Evolutionary conservation across 2,329 filamentous ascomycete genomes (phyloP), one percentile per base, ranked within the genome.

Genomic region (Alternaria brassicicola): DNA sequence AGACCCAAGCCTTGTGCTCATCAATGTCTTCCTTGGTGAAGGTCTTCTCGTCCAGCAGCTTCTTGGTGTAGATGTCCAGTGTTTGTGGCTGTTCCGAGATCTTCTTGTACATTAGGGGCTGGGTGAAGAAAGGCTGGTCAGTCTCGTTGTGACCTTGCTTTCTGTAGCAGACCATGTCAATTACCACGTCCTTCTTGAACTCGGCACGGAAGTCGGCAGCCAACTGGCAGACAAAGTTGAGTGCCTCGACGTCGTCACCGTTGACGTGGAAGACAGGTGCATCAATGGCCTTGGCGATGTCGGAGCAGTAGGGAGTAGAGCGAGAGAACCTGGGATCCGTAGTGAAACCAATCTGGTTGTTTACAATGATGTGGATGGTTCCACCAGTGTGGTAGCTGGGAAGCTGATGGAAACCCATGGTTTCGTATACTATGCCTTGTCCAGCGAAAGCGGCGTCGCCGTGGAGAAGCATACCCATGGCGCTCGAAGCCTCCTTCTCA

Each of bases 271-370:
- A 99, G 57, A 99, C 92, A 43, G 95, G 95, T 2, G 95, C 95
- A 71, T 99, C 95, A 69, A 99, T 97, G 50, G 95, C 92, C 85
- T 99, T 99, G 80, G 95, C 95, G 73, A 99, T 97, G 78, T 99
- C 95, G 41, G 95, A 98, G 83, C 95, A 99, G 87, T 99, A 99
- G 42, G 95, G 91, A 48, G 95, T 99, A 19, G 95, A 99, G 71
- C 95, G 93, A 70, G 95, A 90, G 80, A 97, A 99, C 75, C 95
- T 92, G 68, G 95, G 95, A 76, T 99, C 95, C 21, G 95, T 99
- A 52, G 95, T 99, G 85, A 99, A 99, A 79, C 95, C 95, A 78
- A 99, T 99, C 85, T 99, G 95, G 86, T 99, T 99, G 88, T 99
- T 99, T 70, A 98, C 94, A 59, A 99, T 89, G 66, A 99, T 85